Percentiles rank a stretch among this genome's conserved stretches.
phyloP scores from a whole-genome alignment of 75 land plant species.

The Pinus albicaulis region DNA sequence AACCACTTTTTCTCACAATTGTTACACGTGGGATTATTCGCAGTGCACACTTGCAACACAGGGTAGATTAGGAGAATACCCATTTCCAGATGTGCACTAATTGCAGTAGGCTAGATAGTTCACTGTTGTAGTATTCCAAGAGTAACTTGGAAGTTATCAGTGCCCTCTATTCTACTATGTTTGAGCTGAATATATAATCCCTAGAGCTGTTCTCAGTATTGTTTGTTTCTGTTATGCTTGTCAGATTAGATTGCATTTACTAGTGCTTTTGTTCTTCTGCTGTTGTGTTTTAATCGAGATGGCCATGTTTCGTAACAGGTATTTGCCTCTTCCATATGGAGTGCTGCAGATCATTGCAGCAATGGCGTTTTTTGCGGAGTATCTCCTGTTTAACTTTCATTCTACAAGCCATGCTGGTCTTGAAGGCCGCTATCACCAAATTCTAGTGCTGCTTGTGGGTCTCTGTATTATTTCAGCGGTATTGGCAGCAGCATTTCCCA shows the following conservation, averaged over 20 bases:
- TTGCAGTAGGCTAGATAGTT: too few species aligned
- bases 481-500: conserved; percentile 64
- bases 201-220: background rate
- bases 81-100: too few species aligned
- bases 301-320: conserved; percentile 33
- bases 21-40: too few species aligned
- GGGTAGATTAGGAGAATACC: too few species aligned
- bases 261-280: conserved; percentile 5
- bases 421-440: conserved; percentile 85
- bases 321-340: conserved; percentile 72
- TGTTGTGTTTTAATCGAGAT: conserved; percentile 6
- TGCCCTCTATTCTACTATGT: background rate
- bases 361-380: conserved; percentile 86
- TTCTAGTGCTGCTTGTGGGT: conserved; percentile 80
- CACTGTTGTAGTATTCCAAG: too few species aligned
- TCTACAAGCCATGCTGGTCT: conserved; percentile 92
- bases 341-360: conserved; percentile 68
- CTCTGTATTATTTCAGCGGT: conserved; percentile 64
- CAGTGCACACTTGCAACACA: too few species aligned
- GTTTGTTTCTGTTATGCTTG: background rate
- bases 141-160: background rate
- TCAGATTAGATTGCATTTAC: background rate
- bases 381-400: conserved; percentile 81
- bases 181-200: background rate
- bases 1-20: too few species aligned